These are phyloP conservation scores for Arthrobotrys pseudoclavata DNA, from an alignment of 2,329 filamentous ascomycete species.

Conservation along the genomic window DNA sequence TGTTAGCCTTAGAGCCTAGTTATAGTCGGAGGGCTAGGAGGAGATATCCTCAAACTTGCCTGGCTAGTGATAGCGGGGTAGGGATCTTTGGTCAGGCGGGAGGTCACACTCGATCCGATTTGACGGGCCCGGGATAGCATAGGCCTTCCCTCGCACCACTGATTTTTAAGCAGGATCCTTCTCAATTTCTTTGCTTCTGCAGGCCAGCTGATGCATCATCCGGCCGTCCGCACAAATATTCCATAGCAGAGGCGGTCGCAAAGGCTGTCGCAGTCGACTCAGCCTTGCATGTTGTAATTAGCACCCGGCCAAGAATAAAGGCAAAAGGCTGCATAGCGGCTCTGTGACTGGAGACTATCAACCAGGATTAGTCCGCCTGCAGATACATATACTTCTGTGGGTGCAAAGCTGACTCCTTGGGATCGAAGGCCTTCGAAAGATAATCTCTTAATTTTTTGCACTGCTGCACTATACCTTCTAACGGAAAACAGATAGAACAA, in stretches of 20 bases:
- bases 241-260: constrained; percentile 13
- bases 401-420: constrained; percentile 29
- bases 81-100: constrained; percentile 44
- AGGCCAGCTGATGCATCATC: constrained; percentile 15
- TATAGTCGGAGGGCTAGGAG: not conserved
- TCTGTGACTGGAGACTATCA: constrained; percentile 15
- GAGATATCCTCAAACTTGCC: constrained; percentile 15
- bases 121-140: constrained; percentile 18
- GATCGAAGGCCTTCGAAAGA: constrained; percentile 9
- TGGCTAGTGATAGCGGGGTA: constrained; percentile 25
- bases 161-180: constrained; percentile 9
- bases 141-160: not conserved
- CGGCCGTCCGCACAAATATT: not conserved
- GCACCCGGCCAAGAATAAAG: constrained; percentile 27
- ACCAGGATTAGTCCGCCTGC: constrained; percentile 19
- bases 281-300: constrained; percentile 53
- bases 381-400: constrained; percentile 38
- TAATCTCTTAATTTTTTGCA: constrained; percentile 26
- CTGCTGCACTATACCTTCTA: not conserved
- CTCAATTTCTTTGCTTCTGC: constrained; percentile 14
- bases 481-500: constrained; percentile 12
- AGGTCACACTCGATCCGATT: constrained; percentile 37
- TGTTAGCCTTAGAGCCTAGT: constrained; percentile 37
- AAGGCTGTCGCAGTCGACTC: constrained; percentile 40
- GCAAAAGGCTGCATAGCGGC: constrained; percentile 20